A percentile compares a stretch with the other conserved stretches of the same genome.
Evolutionary conservation across 768 basidiomycete genomes (phyloP).

Genomic region (Ephemerocybe angulata): DNA sequence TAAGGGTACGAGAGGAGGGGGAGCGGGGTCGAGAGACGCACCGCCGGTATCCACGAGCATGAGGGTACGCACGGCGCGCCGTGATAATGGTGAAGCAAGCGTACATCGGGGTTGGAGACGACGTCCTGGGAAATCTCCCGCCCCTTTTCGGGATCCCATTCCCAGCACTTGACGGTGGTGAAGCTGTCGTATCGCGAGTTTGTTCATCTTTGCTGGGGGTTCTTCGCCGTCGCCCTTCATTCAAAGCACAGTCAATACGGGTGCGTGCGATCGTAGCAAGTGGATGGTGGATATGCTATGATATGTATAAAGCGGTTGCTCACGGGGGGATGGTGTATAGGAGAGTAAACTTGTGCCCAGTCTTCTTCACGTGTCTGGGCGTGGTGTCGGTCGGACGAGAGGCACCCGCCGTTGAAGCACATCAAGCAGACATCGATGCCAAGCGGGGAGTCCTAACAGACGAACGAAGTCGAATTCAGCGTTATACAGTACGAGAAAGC

Average conservation of each 20-base stretch:
- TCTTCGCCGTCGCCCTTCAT: slow-evolving; percentile 73
- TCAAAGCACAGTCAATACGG: not conserved
- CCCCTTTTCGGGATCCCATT: slow-evolving; percentile 54
- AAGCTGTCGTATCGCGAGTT: slow-evolving; percentile 81
- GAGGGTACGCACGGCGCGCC: slow-evolving; percentile 69
- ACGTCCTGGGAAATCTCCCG: slow-evolving; percentile 34
- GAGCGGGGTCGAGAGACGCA: slow-evolving; percentile 26
- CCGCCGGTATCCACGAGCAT: slow-evolving; percentile 44
- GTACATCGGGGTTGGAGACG: slow-evolving; percentile 34
- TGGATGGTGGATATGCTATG: too few species aligned
- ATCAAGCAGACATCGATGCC: slow-evolving; percentile 87
- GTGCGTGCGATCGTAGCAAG: not conserved
- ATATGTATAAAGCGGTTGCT: too few species aligned
- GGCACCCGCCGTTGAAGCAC: slow-evolving; percentile 95
- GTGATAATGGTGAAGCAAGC: slow-evolving; percentile 25
- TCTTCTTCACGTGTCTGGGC: slow-evolving; percentile 66
- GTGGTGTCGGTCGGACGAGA: slow-evolving; percentile 60
- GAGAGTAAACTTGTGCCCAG: slow-evolving; percentile 71
- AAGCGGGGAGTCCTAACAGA: slow-evolving; percentile 59
- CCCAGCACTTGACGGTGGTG: slow-evolving; percentile 73
- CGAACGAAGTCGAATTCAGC: too few species aligned
- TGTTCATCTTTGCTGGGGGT: slow-evolving; percentile 86
- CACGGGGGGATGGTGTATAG: too few species aligned
- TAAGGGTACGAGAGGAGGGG: not conserved
- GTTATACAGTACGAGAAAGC: too few species aligned